Evolutionary conservation across 2,329 filamentous ascomycete genomes (phyloP).

Genomic region (Epicoccum nigrum): DNA sequence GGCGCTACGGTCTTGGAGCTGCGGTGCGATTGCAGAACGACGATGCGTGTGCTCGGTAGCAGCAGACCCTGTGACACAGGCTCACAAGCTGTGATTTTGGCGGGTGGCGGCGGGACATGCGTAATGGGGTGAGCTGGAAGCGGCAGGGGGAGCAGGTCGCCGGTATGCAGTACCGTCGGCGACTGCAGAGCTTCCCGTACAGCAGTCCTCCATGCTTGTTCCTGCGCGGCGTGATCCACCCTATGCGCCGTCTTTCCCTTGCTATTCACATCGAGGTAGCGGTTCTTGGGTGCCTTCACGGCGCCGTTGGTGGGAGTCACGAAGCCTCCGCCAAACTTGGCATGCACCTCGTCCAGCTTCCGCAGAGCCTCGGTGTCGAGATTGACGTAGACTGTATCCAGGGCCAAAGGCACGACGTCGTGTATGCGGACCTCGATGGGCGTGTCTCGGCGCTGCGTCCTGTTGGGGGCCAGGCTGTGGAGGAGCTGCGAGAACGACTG

Average conservation of each 20-base stretch:
- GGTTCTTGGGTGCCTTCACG: constrained; percentile 37
- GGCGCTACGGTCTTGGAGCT: constrained; percentile 57
- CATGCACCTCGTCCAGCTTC: constrained; percentile 81
- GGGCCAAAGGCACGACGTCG: constrained; percentile 76
- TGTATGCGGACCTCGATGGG: constrained; percentile 84
- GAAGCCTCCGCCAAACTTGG: constrained; percentile 75
- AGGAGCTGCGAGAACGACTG: constrained; percentile 79
- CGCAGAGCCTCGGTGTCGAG: constrained; percentile 81
- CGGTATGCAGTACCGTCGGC: constrained; percentile 78
- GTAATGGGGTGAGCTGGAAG: constrained; percentile 82
- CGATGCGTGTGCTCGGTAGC: constrained; percentile 77
- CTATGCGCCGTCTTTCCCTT: constrained; percentile 22
- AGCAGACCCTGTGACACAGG: constrained; percentile 89
- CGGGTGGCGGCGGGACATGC: constrained; percentile 81
- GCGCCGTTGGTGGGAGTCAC: constrained; percentile 42
- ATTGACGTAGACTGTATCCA: constrained; percentile 87
- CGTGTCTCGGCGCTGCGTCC: constrained; percentile 73
- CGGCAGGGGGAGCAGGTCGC: constrained; percentile 80
- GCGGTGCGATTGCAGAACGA: constrained; percentile 70
- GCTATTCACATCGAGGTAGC: constrained; percentile 48
- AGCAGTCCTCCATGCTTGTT: constrained; percentile 45
- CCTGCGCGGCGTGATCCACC: constrained; percentile 35
- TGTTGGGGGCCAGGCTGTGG: constrained; percentile 76
- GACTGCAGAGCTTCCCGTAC: constrained; percentile 76
- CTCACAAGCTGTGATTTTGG: constrained; percentile 90